Conservation (phyloP, 192 early-diverging fungal species). For the Backusella morwellensis region DNA sequence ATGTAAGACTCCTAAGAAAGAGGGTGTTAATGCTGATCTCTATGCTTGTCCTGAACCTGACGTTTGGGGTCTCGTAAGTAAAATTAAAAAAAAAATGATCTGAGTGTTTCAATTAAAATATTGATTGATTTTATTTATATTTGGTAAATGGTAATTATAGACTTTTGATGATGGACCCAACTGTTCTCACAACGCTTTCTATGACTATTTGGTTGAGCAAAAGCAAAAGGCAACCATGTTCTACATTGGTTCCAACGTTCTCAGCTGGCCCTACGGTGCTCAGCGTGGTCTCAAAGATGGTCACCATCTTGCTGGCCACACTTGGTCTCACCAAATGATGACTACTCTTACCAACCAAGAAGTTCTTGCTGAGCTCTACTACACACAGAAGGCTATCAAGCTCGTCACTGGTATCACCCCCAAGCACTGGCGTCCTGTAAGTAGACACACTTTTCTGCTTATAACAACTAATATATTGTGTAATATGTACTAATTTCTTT, state of each 20-base stretch:
- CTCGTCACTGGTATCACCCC: slow-evolving; percentile 41
- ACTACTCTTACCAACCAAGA: slow-evolving; percentile 47
- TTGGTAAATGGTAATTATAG: background rate
- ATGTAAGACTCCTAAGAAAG: slow-evolving; percentile 35
- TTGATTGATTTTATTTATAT: background rate
- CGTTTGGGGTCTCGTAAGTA: slow-evolving; percentile 46
- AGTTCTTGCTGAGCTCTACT: slow-evolving; percentile 58
- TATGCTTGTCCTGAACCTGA: slow-evolving; percentile 32
- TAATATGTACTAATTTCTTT: background rate
- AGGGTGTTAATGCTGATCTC: slow-evolving; percentile 40
- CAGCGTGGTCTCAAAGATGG: slow-evolving; percentile 49
- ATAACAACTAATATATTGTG: background rate
- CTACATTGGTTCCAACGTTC: slow-evolving; percentile 59
- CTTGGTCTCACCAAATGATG: slow-evolving; percentile 58
- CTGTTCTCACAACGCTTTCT: slow-evolving; percentile 40
- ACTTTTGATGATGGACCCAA: slow-evolving; percentile 72
- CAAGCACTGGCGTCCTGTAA: slow-evolving; percentile 37
- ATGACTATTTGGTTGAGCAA: slow-evolving; percentile 42
- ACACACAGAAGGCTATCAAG: slow-evolving; percentile 47
- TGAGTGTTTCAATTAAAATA: background rate
- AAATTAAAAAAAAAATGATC: background rate
- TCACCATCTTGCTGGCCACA: slow-evolving; percentile 64
- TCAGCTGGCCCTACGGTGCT: slow-evolving; percentile 44
- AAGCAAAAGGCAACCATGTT: slow-evolving; percentile 62
- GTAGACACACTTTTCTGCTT: background rate